Evolutionary conservation across 176 grass and related monocot species (phyloP).

Genomic region (Lolium multiflorum): DNA sequence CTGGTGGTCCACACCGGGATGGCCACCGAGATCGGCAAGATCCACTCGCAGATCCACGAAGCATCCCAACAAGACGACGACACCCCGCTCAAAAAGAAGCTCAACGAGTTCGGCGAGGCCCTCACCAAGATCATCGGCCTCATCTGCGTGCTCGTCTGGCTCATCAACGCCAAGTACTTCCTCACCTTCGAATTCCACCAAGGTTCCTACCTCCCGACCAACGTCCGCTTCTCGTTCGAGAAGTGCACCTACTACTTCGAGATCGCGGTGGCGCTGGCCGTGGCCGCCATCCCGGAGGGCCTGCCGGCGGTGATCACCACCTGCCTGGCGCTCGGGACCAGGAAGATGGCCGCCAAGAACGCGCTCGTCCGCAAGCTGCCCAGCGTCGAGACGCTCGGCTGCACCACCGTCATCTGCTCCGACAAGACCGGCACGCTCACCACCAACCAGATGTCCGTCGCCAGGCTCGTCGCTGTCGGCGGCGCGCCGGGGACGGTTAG

Average conservation of each 20-base stretch:
- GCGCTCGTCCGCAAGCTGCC: constrained; percentile 92
- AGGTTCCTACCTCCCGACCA: no score
- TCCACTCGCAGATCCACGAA: constrained; percentile 93
- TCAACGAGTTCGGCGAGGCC: constrained; percentile 88
- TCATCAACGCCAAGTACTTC: constrained; percentile 98
- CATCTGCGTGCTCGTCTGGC: constrained; percentile 82
- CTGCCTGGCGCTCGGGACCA: constrained; percentile 80
- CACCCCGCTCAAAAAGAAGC: constrained; percentile 93
- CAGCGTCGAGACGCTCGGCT: constrained; percentile 91
- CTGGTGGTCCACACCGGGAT: constrained; percentile 83
- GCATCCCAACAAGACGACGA: constrained; percentile 87
- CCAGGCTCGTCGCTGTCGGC: constrained; percentile 74
- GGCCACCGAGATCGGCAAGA: constrained; percentile 93
- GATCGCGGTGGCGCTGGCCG: constrained; percentile 91
- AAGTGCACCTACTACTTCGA: constrained; percentile 99
- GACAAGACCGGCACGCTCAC: constrained; percentile 95
- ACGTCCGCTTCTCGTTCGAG: constrained; percentile 80
- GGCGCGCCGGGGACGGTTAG: constrained; percentile 37
- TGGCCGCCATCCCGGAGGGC: constrained; percentile 89
- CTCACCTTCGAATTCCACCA: constrained; percentile 55
- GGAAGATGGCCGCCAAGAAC: constrained; percentile 99
- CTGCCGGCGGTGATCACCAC: constrained; percentile 95
- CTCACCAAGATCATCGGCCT: constrained; percentile 90
- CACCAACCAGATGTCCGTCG: constrained; percentile 91
- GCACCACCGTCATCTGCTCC: constrained; percentile 95